Base-by-base conservation (phyloP, 2,329 filamentous ascomycete species). In the Talaromyces islandicus region DNA sequence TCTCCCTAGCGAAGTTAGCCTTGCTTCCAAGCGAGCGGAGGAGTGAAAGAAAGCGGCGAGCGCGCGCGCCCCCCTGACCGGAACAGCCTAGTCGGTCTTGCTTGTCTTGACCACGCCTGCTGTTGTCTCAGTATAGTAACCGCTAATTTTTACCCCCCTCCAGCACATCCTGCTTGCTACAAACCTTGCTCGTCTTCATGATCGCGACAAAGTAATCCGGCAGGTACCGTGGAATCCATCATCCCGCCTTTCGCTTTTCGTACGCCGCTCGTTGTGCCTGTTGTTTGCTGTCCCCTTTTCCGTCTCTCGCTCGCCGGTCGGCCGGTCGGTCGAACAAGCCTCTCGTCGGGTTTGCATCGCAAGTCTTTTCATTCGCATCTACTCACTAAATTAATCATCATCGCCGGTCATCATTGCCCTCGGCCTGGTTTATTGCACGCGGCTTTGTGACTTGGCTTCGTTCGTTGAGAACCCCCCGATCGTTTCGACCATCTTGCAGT, bases 161-260 rank as follows among this genome's bases (percentile, higher is more conserved):
- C 48, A 52, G 48, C 48, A 29, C 24, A 52, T 24, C 43, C 43
- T 46, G 43, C 43, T 41, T 41, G 11, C 21, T 50, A 3, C 46
- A 27, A 52, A 27, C 7, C 24, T 52, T 52, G 24, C 24, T 52
- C 48, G 25, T 14, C 48, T 29, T 52, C 48, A 52, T 52, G 48
- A 52, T 25, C 14, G 48, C 48, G 24, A 52, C 25, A 27, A 24
- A 24, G 53, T 41, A 38, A 24, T 24, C 43, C 43, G 53, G 32
- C 53, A 55, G 53, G 53, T 30, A 35, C 53, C 30, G 19, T 55
- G 53, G 53, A n/a, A 55, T 38, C n/a, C 19, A 38, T 55, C n/a
- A 9, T 29, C 48, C 14, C 29, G 14, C 53, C 19, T 38, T 32
- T 30, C 21, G 53, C 32, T 24, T 55, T 24, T 10, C 19, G 7